Base-by-base conservation (phyloP, 805 yeast genomes). In the Cyberlindnera saturnus region DNA sequence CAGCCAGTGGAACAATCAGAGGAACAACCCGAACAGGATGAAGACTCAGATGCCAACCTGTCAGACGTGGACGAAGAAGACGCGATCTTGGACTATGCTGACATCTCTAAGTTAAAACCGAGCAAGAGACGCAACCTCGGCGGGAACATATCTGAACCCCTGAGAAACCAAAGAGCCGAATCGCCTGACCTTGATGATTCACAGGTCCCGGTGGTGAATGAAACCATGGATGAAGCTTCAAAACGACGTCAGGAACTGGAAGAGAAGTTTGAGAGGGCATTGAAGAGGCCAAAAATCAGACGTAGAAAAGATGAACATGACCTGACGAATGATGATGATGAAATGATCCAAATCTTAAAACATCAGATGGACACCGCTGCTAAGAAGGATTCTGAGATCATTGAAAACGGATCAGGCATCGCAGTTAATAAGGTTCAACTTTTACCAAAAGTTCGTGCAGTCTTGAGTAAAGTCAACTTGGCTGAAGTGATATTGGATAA, bases 401-500 rank as follows among this genome's bases (percentile, higher is more conserved):
- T 70, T 39, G 69, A 65, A 45, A 65, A 61, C 62, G 70, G 69
- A 65, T 66, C 66, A 15, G 72, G 70, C 23, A 49, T 79, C 26
- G 85, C 84, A 1, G 60, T 73, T 46, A 70, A 70, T 38, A 93
- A 93, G 62, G 73, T 91, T 56, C 79, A 81, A 62, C 67, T 93
- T 57, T 73, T 93, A 57, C 85, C 86, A 23, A 84, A 79, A 53
- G 99, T 93, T 20, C 78, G 75, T 49, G 81, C 76, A 47, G 79
- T 86, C 3, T 68, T 93, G 57, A 73, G 87, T 23, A 84, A 88
- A 67, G 88, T 88, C 3, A 85, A 83, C 60, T 71, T 93, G 55
- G 90, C 96, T 30, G 96, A 91, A 59, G 84, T 96, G 26, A 87
- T 93, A 46, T 73, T 93, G 57, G 99, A 93, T 68, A 93, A 93